These are phyloP conservation scores for Trichoderma oligosporum DNA, from an alignment of 2,329 filamentous ascomycete species.

Conservation along the genomic window DNA sequence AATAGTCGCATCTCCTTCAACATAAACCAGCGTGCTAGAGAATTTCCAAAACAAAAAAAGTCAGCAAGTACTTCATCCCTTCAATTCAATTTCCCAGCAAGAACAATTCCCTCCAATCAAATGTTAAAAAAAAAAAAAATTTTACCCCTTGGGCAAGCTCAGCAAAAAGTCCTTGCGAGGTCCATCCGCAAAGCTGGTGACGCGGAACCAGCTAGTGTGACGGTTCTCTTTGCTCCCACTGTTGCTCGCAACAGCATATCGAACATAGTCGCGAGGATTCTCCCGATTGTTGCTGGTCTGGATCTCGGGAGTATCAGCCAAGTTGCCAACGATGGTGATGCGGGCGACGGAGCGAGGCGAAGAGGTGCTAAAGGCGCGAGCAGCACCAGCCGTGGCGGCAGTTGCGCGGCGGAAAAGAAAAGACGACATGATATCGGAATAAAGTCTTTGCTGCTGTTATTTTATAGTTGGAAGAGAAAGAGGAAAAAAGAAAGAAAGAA, in stretches of 20 bases:
- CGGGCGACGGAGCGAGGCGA: conserved; percentile 64
- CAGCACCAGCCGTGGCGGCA: conserved; percentile 43
- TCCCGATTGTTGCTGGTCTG: conserved; percentile 61
- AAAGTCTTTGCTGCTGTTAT: not conserved
- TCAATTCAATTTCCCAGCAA: not conserved
- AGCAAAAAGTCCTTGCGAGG: conserved; percentile 67
- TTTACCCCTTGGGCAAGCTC: conserved; percentile 79
- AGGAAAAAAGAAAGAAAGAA: not conserved
- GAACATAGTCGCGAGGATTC: conserved; percentile 59
- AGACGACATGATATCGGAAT: conserved; percentile 39
- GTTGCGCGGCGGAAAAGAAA: conserved; percentile 52
- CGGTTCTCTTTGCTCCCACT: conserved; percentile 64
- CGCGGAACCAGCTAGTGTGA: conserved; percentile 79
- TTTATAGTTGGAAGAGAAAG: not conserved
- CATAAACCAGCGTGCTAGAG: conserved; percentile 67
- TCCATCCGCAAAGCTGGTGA: conserved; percentile 71
- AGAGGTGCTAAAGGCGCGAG: conserved; percentile 74
- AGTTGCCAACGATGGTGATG: conserved; percentile 82
- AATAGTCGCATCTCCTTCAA: conserved; percentile 79
- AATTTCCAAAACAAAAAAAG: not conserved
- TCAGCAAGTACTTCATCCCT: not conserved
- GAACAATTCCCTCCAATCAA: too few relatives aligned
- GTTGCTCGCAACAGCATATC: conserved; percentile 71
- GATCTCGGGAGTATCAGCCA: conserved; percentile 75
- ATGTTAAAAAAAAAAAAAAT: conserved; percentile 27